Evolutionary conservation across 1,284 basidiomycete species (phyloP).

Genomic region (Malassezia psittaci): DNA sequence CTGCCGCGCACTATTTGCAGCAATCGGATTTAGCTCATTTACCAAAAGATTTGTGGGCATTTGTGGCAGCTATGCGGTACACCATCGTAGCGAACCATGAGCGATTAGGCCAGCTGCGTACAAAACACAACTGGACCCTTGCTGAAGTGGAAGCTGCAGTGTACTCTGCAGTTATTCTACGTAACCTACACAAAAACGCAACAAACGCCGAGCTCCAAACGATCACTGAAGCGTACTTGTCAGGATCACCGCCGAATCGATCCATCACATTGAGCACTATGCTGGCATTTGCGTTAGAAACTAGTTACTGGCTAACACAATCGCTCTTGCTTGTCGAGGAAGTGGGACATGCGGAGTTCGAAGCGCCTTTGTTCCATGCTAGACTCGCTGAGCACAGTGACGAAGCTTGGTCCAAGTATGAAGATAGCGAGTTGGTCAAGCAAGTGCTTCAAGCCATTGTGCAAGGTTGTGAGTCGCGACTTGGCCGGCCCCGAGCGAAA

Average conservation of each 20-base stretch:
- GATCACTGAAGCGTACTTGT: conserved; percentile 10
- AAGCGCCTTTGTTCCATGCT: conserved; percentile 17
- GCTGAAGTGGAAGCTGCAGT: conserved; percentile 14
- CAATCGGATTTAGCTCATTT: conserved; percentile 4
- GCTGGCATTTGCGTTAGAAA: conserved; percentile 14
- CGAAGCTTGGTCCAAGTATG: conserved; percentile 9
- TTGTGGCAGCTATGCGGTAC: conserved; percentile 17
- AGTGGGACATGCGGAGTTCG: conserved; percentile 7
- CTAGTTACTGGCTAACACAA: conserved; percentile 13
- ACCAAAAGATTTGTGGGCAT: conserved; percentile 10
- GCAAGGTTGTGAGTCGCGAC: conserved; percentile 6
- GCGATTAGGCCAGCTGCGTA: conserved; percentile 13
- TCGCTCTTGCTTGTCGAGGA: conserved; percentile 2
- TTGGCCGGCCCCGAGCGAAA: conserved; percentile 7
- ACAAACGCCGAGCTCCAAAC: conserved; percentile 8
- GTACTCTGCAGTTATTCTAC: conserved; percentile 8
- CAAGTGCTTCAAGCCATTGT: conserved; percentile 4
- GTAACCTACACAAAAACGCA: conserved; percentile 9
- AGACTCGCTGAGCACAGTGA: conserved; percentile 5
- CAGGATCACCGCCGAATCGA: conserved; percentile 18
- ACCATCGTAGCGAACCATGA: conserved; percentile 13
- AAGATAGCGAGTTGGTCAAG: conserved; percentile 8
- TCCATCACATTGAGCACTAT: conserved; percentile 15
- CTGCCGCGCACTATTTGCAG: conserved; percentile 10
- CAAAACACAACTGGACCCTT: conserved; percentile 15